Percentiles rank a stretch among this genome's conserved stretches.
Conservation (phyloP, 768 basidiomycete species). For the Boletus sensibilis region DNA sequence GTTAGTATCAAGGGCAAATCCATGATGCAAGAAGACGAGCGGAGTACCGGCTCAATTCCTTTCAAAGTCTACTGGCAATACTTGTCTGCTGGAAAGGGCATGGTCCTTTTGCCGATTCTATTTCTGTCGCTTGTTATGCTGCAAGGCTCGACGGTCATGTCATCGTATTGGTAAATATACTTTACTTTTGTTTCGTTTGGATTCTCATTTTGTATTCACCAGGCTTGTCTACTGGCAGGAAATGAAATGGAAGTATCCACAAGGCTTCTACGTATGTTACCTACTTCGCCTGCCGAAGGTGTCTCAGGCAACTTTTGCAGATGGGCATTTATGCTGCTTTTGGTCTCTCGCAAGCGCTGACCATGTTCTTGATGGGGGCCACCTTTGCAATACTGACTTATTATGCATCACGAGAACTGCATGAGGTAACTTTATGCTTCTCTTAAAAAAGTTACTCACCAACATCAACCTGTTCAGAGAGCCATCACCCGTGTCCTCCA, state of each 20-base stretch:
- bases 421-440: conserved; percentile 43
- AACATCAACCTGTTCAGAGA: conserved; percentile 35
- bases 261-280: conserved; percentile 68
- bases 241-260: conserved; percentile 53
- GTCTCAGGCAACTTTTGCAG: conserved; percentile 34
- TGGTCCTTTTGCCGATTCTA: conserved; percentile 62
- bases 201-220: not conserved
- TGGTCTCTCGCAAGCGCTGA: conserved; percentile 67
- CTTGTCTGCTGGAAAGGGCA: conserved; percentile 66
- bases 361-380: conserved; percentile 66
- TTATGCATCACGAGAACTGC: conserved; percentile 70
- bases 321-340: conserved; percentile 81
- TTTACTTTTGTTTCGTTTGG: not conserved
- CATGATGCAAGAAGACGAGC: conserved; percentile 83
- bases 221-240: conserved; percentile 75
- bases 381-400: conserved; percentile 67
- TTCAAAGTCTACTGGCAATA: conserved; percentile 47
- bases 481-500: conserved; percentile 72
- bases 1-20: conserved; percentile 42
- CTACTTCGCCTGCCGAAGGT: conserved; percentile 28
- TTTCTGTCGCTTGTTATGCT: conserved; percentile 58
- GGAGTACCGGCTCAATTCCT: conserved; percentile 63
- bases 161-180: conserved; percentile 63
- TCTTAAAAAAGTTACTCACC: not conserved
- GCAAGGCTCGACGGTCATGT: conserved; percentile 70